Conservation (phyloP, 1,139 yeast genomes). For the Lodderomyces orthopsilosis region DNA sequence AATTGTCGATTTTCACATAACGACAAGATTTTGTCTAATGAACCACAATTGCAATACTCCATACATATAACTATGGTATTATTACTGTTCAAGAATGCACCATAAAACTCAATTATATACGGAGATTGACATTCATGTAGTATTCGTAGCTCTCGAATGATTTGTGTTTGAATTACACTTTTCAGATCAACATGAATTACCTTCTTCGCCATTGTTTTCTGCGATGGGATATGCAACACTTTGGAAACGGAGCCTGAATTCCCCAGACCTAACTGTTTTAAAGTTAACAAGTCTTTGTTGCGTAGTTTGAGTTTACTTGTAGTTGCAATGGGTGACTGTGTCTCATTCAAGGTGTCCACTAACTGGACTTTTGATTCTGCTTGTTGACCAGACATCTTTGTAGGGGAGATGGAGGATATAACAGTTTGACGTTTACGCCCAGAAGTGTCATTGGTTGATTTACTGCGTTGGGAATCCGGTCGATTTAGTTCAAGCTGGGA, state of each 20-base stretch:
- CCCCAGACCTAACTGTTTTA: conserved; percentile 85
- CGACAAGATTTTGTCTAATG: conserved; percentile 76
- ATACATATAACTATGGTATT: conserved; percentile 78
- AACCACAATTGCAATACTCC: conserved; percentile 96
- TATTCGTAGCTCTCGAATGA: conserved; percentile 81
- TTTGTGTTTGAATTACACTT: conserved; percentile 77
- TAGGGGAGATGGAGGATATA: conserved; percentile 45
- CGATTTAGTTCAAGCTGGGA: conserved; percentile 25
- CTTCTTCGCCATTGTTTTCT: conserved; percentile 87
- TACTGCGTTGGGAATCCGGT: conserved; percentile 1
- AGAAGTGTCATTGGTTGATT: conserved; percentile 5
- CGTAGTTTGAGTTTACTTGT: conserved; percentile 47
- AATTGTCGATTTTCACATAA: conserved; percentile 40
- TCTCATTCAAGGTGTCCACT: conserved; percentile 6
- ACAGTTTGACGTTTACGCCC: conserved; percentile 41
- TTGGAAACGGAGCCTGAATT: conserved; percentile 92
- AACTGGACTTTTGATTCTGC: conserved; percentile 11
- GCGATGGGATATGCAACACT: conserved; percentile 84
- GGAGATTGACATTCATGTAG: conserved; percentile 87
- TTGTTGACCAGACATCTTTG: conserved; percentile 26
- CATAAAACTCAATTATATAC: conserved; percentile 84
- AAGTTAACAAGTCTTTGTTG: conserved; percentile 66
- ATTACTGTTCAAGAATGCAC: conserved; percentile 71
- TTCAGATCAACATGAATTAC: conserved; percentile 85
- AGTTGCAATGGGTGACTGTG: conserved; percentile 35